Base-by-base conservation (phyloP, 2,329 filamentous ascomycete species). In the Diaporthe humulicola region DNA sequence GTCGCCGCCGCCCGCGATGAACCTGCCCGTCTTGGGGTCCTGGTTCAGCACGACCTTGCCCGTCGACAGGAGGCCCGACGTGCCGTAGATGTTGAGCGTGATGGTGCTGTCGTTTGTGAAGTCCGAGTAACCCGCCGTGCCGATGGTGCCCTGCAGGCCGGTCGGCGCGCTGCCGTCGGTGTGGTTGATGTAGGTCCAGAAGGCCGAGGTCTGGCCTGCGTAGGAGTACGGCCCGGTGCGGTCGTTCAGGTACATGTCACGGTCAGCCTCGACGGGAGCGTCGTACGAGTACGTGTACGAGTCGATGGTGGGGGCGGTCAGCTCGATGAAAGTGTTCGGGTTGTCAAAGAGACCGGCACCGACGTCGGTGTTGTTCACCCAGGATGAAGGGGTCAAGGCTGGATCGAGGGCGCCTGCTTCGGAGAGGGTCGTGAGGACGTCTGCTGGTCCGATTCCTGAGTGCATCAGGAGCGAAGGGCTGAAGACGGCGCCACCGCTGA, bases 71-170 rank as follows among this genome's bases (percentile, higher is more conserved):
- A 90, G 82, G 1, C 89, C 89, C 0, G 88, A 90, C 0, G 89
- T 90, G 12, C 88, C 88, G 81, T 90, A 90, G 6, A 90, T 80
- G 79, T 90, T 90, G 28, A 90, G 82, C 0, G 88, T 90, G 70
- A 90, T 87, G 75, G 87, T 89, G 74, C 87, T 83, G 70, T 83
- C 83, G 45, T 79, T 78, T 1, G 74, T 84, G 77, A 80, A 87
- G 12, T 82, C 85, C 1, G 80, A 79, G 54, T 82, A 85, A 3
- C 88, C 88, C 0, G 86, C 81, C 0, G 86, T 85, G 79, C 87
- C 87, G 73, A 90, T 86, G 0, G 88, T 90, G 9, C 88, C 88
- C 76, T 90, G 89, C 30, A 89, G 83, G 0, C 85, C 87, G 4
- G 85, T 82, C 5, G 81, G 79, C 1, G 74, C 42, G 15, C 78